Percentiles rank a stretch among this genome's conserved stretches.
phyloP scores from a whole-genome alignment of 192 early-diverging fungal species.

The Umbelopsis isabellina region DNA sequence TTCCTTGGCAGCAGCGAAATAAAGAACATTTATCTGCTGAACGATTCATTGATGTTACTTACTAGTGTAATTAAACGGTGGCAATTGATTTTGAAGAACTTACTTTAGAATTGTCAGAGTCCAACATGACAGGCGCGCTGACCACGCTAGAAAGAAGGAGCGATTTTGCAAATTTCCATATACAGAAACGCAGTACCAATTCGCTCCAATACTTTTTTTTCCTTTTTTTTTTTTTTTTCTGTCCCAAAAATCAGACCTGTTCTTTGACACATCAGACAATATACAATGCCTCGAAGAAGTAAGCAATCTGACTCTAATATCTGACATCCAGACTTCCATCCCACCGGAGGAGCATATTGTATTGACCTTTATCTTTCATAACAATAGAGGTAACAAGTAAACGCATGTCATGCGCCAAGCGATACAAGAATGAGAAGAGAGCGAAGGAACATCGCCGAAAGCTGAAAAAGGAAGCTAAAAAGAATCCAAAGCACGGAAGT shows the following conservation, averaged over 20 bases:
- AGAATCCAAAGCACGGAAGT: slow-evolving; percentile 47
- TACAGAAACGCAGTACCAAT: slow-evolving; percentile 15
- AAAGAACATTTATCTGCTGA: slow-evolving; percentile 57
- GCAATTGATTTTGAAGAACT: neutral
- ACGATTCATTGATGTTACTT: neutral
- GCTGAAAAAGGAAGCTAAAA: slow-evolving; percentile 54
- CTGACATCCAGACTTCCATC: neutral
- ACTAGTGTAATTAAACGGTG: neutral
- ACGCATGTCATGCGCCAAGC: slow-evolving; percentile 55
- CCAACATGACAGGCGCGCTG: neutral
- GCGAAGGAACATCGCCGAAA: slow-evolving; percentile 65
- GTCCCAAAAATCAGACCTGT: neutral
- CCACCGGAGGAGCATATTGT: neutral
- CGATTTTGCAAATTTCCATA: neutral
- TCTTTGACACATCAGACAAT: neutral
- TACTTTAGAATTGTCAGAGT: neutral
- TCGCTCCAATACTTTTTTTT: neutral
- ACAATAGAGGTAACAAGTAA: slow-evolving; percentile 57
- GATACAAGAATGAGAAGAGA: slow-evolving; percentile 63
- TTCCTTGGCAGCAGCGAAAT: slow-evolving; percentile 63
- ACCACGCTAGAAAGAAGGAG: neutral
- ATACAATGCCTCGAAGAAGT: slow-evolving; percentile 35
- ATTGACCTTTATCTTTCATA: neutral
- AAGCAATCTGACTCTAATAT: neutral
- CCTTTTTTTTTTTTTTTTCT: neutral